Evolutionary conservation across 1,139 yeast genomes (phyloP).

Genomic region (Hemisphaericaspora lyxosophila): DNA sequence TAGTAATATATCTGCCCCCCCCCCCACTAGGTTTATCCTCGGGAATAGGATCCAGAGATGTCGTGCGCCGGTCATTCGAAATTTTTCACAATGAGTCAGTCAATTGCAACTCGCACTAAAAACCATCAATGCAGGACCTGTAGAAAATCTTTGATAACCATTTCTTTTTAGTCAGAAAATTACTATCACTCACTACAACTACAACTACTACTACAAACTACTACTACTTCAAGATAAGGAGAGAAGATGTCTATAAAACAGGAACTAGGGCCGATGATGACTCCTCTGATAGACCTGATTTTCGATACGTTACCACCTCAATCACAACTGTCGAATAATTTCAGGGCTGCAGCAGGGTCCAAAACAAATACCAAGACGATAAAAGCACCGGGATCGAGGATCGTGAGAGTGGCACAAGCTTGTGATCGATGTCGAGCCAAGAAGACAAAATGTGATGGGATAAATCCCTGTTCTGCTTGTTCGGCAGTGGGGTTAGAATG

Average conservation of each 20-base stretch:
- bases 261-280: neutral
- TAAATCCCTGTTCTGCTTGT: constrained; percentile 50
- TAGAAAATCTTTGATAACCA: too few relatives aligned
- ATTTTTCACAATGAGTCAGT: too few relatives aligned
- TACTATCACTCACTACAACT: neutral
- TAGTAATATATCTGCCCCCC: too few relatives aligned
- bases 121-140: too few relatives aligned
- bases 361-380: constrained; percentile 51
- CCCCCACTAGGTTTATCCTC: too few relatives aligned
- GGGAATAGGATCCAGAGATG: too few relatives aligned
- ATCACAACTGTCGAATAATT: constrained; percentile 6
- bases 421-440: constrained; percentile 86
- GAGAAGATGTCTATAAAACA: neutral
- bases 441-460: constrained; percentile 74
- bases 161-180: too few relatives aligned
- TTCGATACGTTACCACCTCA: neutral
- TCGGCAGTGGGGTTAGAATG: constrained; percentile 45
- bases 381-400: constrained; percentile 58
- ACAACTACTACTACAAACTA: neutral
- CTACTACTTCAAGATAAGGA: neutral
- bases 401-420: constrained; percentile 73
- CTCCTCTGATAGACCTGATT: neutral
- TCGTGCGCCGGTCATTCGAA: too few relatives aligned
- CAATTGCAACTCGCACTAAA: too few relatives aligned
- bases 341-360: constrained; percentile 17